Base-by-base conservation (phyloP, 768 basidiomycete genomes). In the Leccinum aurantiacum region DNA sequence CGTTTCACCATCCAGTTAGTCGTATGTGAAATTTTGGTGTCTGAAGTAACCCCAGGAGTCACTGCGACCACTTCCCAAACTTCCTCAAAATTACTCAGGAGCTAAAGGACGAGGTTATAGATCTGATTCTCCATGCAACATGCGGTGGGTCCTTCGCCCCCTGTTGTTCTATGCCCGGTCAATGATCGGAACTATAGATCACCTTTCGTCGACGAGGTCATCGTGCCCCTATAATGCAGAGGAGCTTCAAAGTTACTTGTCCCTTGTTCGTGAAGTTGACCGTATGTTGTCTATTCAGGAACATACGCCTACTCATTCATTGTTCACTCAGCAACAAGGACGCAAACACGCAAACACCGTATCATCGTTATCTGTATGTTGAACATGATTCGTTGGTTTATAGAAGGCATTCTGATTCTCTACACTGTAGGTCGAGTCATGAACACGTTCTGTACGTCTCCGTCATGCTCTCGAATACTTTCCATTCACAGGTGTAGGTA, bases 1-100 rank as follows among this genome's bases (percentile, higher is more conserved):
- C 14, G 31, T 24, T 17, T 10, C 31, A 31, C 52, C n/a, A 38
- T 22, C 4, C 3, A 58, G 35, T 25, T 17, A 14, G 33, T 54
- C 19, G 4, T 4, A 25, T 31, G 2, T 41, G 24, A 22, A 29
- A 1, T 10, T 3, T 55, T n/a, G n/a, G 2, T 44, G 31, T 53
- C 0, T 29, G 29, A 29, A 0, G 29, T 29, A 9, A 29, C 29
- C 29, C 29, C 55, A 64, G 4, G 38, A 60, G 19, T 5, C 77
- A 78, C 59, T 78, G 76, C 69, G 65, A 72, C 53, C 50, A 65
- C 14, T 74, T 63, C 57, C 74, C 74, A 0, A 63, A 63, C 31
- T 63, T 69, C 27, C 70, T 70, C 19, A 11, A 61, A 6, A 53
- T 74, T 5, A 70, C 70, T 11, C 33, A 60, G 44, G 58, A 64